Conservation (phyloP, 1,139 yeast species). For the Lodderomyces theae region DNA sequence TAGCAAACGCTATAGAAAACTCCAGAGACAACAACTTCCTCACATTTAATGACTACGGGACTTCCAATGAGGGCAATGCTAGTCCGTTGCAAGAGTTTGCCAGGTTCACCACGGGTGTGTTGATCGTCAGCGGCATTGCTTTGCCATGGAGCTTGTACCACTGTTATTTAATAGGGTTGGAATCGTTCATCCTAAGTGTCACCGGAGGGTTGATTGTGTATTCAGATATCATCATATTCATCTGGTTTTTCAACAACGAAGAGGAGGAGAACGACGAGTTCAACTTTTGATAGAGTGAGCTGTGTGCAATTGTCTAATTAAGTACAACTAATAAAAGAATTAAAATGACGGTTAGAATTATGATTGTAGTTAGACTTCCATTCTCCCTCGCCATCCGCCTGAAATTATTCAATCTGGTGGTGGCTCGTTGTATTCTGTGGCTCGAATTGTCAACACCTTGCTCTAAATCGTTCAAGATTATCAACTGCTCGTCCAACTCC, state of each 20-base stretch:
- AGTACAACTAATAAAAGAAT: constrained; percentile 57
- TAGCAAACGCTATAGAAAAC: constrained; percentile 42
- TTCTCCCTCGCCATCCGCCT: constrained; percentile 59
- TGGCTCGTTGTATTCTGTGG: constrained; percentile 52
- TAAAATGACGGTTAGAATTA: constrained; percentile 58
- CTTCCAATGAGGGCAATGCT: constrained; percentile 23
- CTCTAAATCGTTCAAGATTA: constrained; percentile 69
- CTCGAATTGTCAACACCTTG: constrained; percentile 58
- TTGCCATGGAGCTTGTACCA: constrained; percentile 67
- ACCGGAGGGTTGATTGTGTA: constrained; percentile 73
- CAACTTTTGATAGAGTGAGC: constrained; percentile 29
- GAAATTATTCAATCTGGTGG: constrained; percentile 51
- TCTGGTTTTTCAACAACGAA: constrained; percentile 63
- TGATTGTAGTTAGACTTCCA: constrained; percentile 70
- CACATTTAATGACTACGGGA: constrained; percentile 54
- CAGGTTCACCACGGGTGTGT: constrained; percentile 60
- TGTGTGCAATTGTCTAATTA: constrained; percentile 29
- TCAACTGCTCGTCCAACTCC: constrained; percentile 69
- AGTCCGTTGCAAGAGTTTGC: constrained; percentile 57
- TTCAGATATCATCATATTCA: constrained; percentile 63
- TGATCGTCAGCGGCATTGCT: constrained; percentile 67
- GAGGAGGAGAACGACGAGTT: constrained; percentile 56
- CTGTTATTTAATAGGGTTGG: constrained; percentile 51
- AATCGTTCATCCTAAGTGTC: constrained; percentile 64
- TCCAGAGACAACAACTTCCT: constrained; percentile 54